Conservation (phyloP, 2,329 filamentous ascomycete genomes). For the Fusarium drepaniforme region DNA sequence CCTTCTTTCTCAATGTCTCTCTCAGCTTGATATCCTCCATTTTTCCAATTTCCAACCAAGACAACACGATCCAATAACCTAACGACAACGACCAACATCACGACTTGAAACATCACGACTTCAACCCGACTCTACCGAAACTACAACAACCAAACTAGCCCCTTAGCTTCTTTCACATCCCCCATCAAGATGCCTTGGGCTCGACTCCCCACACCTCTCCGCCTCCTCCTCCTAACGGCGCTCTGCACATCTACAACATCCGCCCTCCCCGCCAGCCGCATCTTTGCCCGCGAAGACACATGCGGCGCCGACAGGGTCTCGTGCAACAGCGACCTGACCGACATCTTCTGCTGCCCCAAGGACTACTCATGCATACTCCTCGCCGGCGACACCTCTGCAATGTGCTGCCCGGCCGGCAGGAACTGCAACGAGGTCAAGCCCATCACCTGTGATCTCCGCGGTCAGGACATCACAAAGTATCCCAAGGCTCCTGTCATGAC, state of each 20-base stretch:
- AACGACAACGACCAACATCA: neutral
- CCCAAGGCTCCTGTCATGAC: conserved; percentile 75
- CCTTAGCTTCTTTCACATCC: neutral
- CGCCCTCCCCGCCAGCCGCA: conserved; percentile 52
- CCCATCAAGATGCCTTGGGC: conserved; percentile 31
- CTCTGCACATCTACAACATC: conserved; percentile 52
- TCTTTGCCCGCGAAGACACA: conserved; percentile 60
- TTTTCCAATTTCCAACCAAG: neutral
- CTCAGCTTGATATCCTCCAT: neutral
- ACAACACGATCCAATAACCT: neutral
- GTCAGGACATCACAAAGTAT: conserved; percentile 69
- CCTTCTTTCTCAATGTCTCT: neutral
- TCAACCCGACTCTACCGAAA: neutral
- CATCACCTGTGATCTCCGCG: conserved; percentile 41
- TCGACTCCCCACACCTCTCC: conserved; percentile 42
- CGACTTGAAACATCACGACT: neutral
- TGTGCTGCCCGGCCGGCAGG: conserved; percentile 75
- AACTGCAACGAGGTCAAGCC: conserved; percentile 68
- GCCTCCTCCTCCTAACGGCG: conserved; percentile 54
- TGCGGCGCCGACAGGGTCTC: conserved; percentile 65
- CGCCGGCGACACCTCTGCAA: conserved; percentile 72
- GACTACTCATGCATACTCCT: conserved; percentile 69
- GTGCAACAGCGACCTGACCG: conserved; percentile 69
- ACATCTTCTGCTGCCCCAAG: conserved; percentile 74
- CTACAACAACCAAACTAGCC: neutral